Conservation (phyloP, 768 basidiomycete species). For the Lactarius sp. region DNA sequence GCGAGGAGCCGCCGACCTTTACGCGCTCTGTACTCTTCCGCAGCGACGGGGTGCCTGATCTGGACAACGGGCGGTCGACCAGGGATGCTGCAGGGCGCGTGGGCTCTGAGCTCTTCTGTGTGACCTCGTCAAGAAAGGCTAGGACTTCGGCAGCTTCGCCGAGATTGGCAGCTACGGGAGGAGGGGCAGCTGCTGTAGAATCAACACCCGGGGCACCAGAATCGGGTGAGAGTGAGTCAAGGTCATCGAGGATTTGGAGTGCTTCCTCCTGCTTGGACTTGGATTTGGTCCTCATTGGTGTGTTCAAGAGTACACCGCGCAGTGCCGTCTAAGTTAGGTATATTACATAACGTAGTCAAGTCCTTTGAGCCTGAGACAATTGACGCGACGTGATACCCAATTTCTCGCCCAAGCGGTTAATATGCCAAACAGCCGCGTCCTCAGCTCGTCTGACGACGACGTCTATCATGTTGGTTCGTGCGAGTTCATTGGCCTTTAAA, state of each 20-base stretch:
- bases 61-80: slow-evolving; percentile 53
- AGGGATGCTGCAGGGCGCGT: slow-evolving; percentile 54
- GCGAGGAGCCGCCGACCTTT: slow-evolving; percentile 48
- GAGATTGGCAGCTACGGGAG: slow-evolving; percentile 36
- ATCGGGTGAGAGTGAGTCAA: slow-evolving; percentile 62
- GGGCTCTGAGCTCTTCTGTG: slow-evolving; percentile 82
- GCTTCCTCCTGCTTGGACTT: slow-evolving; percentile 87
- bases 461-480: slow-evolving; percentile 30
- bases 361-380: too few species aligned
- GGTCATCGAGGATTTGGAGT: slow-evolving; percentile 88
- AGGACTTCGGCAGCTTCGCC: slow-evolving; percentile 79
- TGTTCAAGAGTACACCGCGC: not conserved
- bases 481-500: not conserved
- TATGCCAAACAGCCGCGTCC: slow-evolving; percentile 2
- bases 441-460: slow-evolving; percentile 21
- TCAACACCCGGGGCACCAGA: slow-evolving; percentile 26
- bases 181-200: slow-evolving; percentile 23
- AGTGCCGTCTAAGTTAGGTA: not conserved
- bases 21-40: slow-evolving; percentile 76
- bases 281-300: slow-evolving; percentile 40
- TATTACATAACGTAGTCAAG: too few species aligned
- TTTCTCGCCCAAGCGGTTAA: not conserved
- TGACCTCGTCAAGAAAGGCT: slow-evolving; percentile 92
- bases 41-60: slow-evolving; percentile 65
- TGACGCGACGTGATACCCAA: too few species aligned